A percentile compares a stretch with the other conserved stretches of the same genome.
Conservation (phyloP, 192 early-diverging fungal genomes). For the Coemansia sp. region DNA sequence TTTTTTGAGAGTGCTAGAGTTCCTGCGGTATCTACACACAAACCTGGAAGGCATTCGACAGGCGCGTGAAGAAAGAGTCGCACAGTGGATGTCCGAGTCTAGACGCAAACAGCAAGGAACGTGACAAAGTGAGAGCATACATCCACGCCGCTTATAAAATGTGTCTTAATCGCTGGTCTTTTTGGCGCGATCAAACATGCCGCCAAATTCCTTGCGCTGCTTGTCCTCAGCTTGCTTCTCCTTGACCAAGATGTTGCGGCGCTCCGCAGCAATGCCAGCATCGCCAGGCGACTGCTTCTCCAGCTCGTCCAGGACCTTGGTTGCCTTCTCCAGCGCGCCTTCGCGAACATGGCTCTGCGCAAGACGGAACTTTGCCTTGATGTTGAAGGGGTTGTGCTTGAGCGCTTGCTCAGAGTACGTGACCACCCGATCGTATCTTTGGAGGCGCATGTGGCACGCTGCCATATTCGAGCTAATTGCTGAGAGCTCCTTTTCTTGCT, state of each 20-base stretch:
- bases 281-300: slow-evolving; percentile 36
- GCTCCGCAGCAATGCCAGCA: slow-evolving; percentile 37
- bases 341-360: slow-evolving; percentile 45
- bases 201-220: slow-evolving; percentile 45
- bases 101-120: background rate
- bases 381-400: slow-evolving; percentile 45
- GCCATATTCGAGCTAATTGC: slow-evolving; percentile 49
- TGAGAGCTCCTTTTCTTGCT: slow-evolving; percentile 39
- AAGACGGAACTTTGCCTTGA: slow-evolving; percentile 51
- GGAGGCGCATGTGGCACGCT: slow-evolving; percentile 42
- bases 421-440: slow-evolving; percentile 16
- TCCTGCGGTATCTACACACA: slow-evolving; percentile 17
- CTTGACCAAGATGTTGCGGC: slow-evolving; percentile 29
- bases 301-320: slow-evolving; percentile 40
- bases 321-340: slow-evolving; percentile 35
- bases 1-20: slow-evolving; percentile 5
- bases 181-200: slow-evolving; percentile 51
- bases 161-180: background rate
- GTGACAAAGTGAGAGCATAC: background rate
- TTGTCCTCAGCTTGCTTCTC: slow-evolving; percentile 43
- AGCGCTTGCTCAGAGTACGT: slow-evolving; percentile 33
- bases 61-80: background rate
- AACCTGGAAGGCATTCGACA: slow-evolving; percentile 16
- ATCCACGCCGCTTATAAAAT: background rate
- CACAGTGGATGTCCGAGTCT: background rate